Evolutionary conservation across 1,139 yeast genomes (phyloP), one percentile per base, ranked within the genome.

Genomic region (Meyerozyma smithsonii): DNA sequence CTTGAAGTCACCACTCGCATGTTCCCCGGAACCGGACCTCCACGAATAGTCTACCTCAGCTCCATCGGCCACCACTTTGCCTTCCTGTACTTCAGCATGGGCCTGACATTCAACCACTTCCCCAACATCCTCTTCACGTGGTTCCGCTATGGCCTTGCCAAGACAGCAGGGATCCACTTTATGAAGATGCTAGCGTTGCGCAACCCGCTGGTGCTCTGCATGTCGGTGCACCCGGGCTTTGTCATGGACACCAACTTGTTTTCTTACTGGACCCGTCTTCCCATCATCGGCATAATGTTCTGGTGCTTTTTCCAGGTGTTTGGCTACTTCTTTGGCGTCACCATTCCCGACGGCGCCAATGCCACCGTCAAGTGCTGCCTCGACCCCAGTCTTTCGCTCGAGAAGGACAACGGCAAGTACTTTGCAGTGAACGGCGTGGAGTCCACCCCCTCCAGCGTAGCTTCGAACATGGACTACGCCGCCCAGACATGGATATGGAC

Each of bases 401-500:
- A 72, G 20, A 63, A 63, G n/a, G 84, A 81, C 53, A 82, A 77
- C 51, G 95, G 95, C 2, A 77, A 79, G 48, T 84, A 80, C 55
- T 80, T 71, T 48, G 76, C 77, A 12, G 72, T 85, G 1, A 79
- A 74, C 34, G 92, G 89, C 1, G 60, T 60, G 4, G 76, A 74
- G 46, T 56, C 74, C 1, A 57, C 59, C 16, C 81, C 90, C 3
- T 78, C 88, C 32, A 56, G 61, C 20, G 68, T 82, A 4, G 88
- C 92, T 1, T 59, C 64, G 20, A 75, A 81, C 52, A 61, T 74
- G 61, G 79, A 77, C 43, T 77, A 74, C 51, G 86, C 87, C 1
- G 81, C 84, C 8, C 64, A 79, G 38, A 81, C 87, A 14, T 87
- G 95, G 92, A 77, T 79, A n/a, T 86, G 95, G 95, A 83, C 95